These are phyloP conservation scores for Alternaria gansuensis DNA, from an alignment of 2,329 filamentous ascomycete species.

Conservation along the genomic window DNA sequence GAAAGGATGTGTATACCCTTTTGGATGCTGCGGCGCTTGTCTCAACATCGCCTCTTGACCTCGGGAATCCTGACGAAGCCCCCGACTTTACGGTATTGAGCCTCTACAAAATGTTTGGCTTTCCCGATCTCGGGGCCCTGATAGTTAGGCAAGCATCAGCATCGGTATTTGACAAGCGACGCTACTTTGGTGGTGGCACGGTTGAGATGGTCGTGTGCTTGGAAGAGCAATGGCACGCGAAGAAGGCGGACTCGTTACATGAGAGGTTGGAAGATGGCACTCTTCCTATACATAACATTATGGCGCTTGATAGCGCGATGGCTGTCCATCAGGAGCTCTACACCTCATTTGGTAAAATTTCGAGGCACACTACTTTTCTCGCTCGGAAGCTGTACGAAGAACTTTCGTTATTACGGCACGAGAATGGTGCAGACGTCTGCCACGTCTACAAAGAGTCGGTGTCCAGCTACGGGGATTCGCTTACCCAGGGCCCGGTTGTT, in stretches of 20 bases:
- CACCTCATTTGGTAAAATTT: conserved; percentile 73
- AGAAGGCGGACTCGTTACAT: conserved; percentile 76
- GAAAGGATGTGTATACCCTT: conserved; percentile 67
- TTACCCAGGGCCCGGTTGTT: conserved; percentile 74
- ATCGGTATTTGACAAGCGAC: conserved; percentile 69
- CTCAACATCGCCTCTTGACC: conserved; percentile 78
- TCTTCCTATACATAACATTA: conserved; percentile 86
- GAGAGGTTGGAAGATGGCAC: conserved; percentile 91
- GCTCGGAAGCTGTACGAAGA: conserved; percentile 66
- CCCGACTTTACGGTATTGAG: conserved; percentile 90
- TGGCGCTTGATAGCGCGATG: conserved; percentile 80
- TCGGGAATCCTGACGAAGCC: conserved; percentile 67
- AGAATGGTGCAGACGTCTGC: conserved; percentile 72
- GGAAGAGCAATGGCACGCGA: conserved; percentile 84
- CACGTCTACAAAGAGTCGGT: conserved; percentile 65
- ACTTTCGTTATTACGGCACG: conserved; percentile 70
- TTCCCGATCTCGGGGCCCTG: conserved; percentile 87
- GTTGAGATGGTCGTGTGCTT: conserved; percentile 85
- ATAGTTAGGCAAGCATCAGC: conserved; percentile 79
- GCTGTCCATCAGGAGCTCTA: conserved; percentile 74
- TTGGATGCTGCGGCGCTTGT: conserved; percentile 85
- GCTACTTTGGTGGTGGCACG: conserved; percentile 93
- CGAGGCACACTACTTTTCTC: conserved; percentile 75
- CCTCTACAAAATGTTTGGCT: conserved; percentile 98
- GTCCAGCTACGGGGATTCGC: conserved; percentile 56